Base-by-base conservation (phyloP, 441 rosid species). In the Cnidoscolus chayamansa region DNA sequence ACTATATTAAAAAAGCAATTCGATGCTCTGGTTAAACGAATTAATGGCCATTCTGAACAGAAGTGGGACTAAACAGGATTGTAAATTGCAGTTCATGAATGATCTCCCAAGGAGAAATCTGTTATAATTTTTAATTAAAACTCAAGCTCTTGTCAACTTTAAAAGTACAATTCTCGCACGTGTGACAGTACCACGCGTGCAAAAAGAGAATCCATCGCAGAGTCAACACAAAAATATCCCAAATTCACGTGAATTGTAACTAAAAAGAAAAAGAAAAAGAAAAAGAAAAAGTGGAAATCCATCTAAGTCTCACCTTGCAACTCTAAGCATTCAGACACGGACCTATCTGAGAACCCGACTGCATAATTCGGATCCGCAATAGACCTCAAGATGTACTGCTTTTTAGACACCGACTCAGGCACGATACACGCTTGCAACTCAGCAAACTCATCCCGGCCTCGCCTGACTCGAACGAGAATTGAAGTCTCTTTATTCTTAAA, bases 371-470 rank as follows among this genome's bases (percentile, higher is more conserved):
- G 96, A 65, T 94, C 98, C 20, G 72, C 82, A 73, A 94, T 90
- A 71, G 97, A 89, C 81, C 98, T 81, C 68, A 94, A 76, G 84
- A 91, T 86, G 72, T 89, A 91, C 70, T 86, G 90, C 82, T 35
- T 91, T 76, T 68, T 87, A 17, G 86, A 90, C 55, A 79, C 86
- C 10, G 92, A 77, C 8, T 91, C 96, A 31, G 97, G 98, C 62
- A 94, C 98, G 69, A 94, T 85, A 78, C 98, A 94, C 35, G 96
- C 98, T 30, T 91, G 95, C 15, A 94, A 77, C 87, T 91, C 89
- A n/a, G 86, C 77, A 51, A 85, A 80, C 68, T 89, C 90, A 61
- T 83, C 80, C 2, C 69, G 54, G 49, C 97, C 93, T 9, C 98
- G 94, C 64, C 97, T 67, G 69, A 91, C 92, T 59, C 85, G 74